Base-by-base conservation (phyloP, 1,284 basidiomycete genomes). In the Ceratobasidium sp. region DNA sequence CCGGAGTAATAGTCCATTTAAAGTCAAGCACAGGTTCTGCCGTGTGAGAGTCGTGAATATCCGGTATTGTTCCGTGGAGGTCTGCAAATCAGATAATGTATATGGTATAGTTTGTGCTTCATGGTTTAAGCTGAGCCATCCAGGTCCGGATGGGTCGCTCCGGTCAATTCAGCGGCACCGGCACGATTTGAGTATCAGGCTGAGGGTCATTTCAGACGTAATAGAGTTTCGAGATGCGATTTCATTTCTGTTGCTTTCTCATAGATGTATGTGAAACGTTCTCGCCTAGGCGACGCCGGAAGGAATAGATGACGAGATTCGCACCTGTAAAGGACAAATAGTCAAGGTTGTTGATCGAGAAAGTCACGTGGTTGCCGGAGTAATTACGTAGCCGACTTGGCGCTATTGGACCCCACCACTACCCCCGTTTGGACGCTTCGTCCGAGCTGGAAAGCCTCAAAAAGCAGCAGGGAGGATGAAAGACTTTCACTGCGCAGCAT, bases 1-100 rank as follows among this genome's bases (percentile, higher is more conserved):
- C 53, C 66, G 66, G 66, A 71, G 66, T 24, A 58, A 71, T 39
- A 29, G 37, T 24, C 66, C 66, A 59, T 41, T 58, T 59, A 22
- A n/a, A 41, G 54, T 11, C 19, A 71, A 31, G 41, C 11, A 27
- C 53, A 24, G 37, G 53, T 58, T 49, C 37, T 29, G 39, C 41
- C 54, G 37, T 41, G 31, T 19, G 24, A 29, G 22, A 5, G 9
- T 19, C 22, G 24, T 46, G 53, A 71, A 16, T 39, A 16, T 37
- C 66, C 66, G 54, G 66, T 27, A 41, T 71, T 71, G 59, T 31
- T 34, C 66, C 66, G 66, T 37, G 59, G 31, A 34, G 19, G 8
- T 19, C 11, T 48, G n/a, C 29, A 39, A 51, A 29, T 31, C 27
- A 39, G n/a, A 8, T 7, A 31, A 22, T 4, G 22, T 13, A 31